Evolutionary conservation across 2,329 filamentous ascomycete species (phyloP), one percentile per base, ranked within the genome.

Genomic region (Monilinia vaccinii-corymbosi): DNA sequence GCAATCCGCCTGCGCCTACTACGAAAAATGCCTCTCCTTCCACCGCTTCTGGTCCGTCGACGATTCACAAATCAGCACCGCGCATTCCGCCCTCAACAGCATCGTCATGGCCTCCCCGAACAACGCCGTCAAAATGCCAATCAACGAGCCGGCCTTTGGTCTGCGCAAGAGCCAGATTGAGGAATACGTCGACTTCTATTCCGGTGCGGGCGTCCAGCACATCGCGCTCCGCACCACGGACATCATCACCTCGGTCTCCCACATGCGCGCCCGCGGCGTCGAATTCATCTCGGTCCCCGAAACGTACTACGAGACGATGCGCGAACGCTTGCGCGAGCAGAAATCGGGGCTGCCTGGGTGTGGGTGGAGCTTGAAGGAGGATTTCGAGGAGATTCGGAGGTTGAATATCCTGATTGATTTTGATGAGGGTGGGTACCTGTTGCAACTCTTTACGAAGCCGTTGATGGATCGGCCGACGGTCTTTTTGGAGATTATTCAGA

Each of bases 41-140:
- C 91, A 96, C 78, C 89, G 92, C 66, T 97, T 97, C 85, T 97
- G 93, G 93, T 91, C 86, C 58, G 92, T 97, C 61, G 93, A 97
- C 74, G 93, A 97, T 79, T 88, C 84, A 67, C 85, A 95, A 72
- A 95, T 97, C 76, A 90, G 85, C 81, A 96, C 89, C 66, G 91
- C 96, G 72, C 97, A 90, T 81, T 91, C 87, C 1, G 91, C 93
- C 11, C 80, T 97, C 51, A 91, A 87, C 75, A 89, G 84, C 70
- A 86, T 97, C 70, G 93, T 97, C 71, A 96, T 97, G 91, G 84
- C 88, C 46, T 90, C 86, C 5, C 84, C 85, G 62, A 90, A 92
- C 77, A 88, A 93, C 61, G 74, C 88, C 5, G 91, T 97, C 75
- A 97, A 97, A 78, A 97, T 97, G 91, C 93, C 93, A 69, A 96